These are phyloP conservation scores for Colletotrichum sansevieriae DNA, from an alignment of 2,329 filamentous ascomycete genomes.

Conservation along the genomic window DNA sequence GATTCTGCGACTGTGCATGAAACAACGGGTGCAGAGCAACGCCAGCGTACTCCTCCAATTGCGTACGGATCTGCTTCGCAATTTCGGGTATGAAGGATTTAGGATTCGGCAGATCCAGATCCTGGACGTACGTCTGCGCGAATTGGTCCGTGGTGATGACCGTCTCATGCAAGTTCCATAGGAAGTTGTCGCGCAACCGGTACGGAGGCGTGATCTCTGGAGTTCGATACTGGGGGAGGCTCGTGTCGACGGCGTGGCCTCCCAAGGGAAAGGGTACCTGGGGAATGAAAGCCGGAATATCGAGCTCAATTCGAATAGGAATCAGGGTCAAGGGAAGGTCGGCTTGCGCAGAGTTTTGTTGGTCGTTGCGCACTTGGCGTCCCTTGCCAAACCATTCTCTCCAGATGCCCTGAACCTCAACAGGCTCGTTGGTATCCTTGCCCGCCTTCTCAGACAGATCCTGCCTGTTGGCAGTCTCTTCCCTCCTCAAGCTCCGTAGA, in stretches of 20 bases:
- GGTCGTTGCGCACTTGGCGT: conserved; percentile 65
- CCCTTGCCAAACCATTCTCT: conserved; percentile 94
- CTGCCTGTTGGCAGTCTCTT: conserved; percentile 71
- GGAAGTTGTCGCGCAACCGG: conserved; percentile 92
- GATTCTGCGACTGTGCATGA: conserved; percentile 66
- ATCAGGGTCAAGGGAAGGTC: conserved; percentile 90
- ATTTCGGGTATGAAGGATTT: conserved; percentile 80
- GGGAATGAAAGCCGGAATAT: conserved; percentile 83
- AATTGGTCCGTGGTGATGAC: conserved; percentile 96
- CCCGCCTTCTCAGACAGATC: conserved; percentile 82
- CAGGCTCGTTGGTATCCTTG: conserved; percentile 83
- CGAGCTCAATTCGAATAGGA: conserved; percentile 95
- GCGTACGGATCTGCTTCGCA: conserved; percentile 92
- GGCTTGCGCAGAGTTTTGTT: conserved; percentile 74
- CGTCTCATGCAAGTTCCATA: conserved; percentile 98
- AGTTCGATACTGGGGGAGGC: conserved; percentile 81
- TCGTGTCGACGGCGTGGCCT: conserved; percentile 71
- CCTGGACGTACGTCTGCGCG: conserved; percentile 89
- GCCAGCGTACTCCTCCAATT: conserved; percentile 95
- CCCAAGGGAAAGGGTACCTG: conserved; percentile 73
- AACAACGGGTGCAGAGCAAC: conserved; percentile 95
- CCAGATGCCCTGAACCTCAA: conserved; percentile 91
- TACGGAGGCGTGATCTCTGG: conserved; percentile 87
- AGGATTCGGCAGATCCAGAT: conserved; percentile 89
- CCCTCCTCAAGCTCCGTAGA: conserved; percentile 83